These are phyloP conservation scores for Cladosporium sp. DNA, from an alignment of 2,329 filamentous ascomycete genomes.

Conservation along the genomic window DNA sequence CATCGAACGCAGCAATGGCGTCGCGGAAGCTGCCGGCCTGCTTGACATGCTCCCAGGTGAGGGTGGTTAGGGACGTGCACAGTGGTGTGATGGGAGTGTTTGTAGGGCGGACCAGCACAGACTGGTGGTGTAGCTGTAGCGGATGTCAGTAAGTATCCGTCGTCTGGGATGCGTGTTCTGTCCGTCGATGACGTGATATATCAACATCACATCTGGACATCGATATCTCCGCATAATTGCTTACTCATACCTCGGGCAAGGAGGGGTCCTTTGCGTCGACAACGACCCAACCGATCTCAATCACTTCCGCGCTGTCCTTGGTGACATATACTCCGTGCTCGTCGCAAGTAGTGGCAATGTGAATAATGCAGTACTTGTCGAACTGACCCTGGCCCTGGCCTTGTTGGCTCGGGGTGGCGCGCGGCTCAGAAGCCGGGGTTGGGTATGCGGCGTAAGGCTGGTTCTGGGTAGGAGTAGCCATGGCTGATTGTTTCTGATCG, in stretches of 20 bases:
- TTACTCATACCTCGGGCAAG: conserved; percentile 34
- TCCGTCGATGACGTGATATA: conserved; percentile 11
- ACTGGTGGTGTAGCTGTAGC: conserved; percentile 83
- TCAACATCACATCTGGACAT: not conserved
- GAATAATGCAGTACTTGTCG: conserved; percentile 96
- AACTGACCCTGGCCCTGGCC: conserved; percentile 42
- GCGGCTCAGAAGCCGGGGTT: conserved; percentile 23
- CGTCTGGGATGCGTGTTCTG: not conserved
- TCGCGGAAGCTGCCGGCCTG: conserved; percentile 97
- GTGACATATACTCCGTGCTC: conserved; percentile 99
- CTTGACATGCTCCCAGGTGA: conserved; percentile 98
- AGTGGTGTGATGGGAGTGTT: conserved; percentile 98
- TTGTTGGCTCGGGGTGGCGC: conserved; percentile 35
- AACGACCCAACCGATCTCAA: conserved; percentile 97
- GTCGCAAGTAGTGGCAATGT: conserved; percentile 97
- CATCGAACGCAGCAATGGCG: conserved; percentile 91
- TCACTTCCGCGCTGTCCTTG: conserved; percentile 98
- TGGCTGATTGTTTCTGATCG: conserved; percentile 21
- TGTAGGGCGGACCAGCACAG: conserved; percentile 94
- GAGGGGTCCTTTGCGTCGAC: conserved; percentile 36
- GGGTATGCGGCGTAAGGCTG: conserved; percentile 30
- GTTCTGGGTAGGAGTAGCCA: conserved; percentile 34
- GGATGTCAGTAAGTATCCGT: conserved; percentile 15
- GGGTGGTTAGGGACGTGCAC: conserved; percentile 95
- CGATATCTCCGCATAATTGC: not conserved